Evolutionary conservation across 2,329 filamentous ascomycete genomes (phyloP).

Genomic region (Beauveria sp.): DNA sequence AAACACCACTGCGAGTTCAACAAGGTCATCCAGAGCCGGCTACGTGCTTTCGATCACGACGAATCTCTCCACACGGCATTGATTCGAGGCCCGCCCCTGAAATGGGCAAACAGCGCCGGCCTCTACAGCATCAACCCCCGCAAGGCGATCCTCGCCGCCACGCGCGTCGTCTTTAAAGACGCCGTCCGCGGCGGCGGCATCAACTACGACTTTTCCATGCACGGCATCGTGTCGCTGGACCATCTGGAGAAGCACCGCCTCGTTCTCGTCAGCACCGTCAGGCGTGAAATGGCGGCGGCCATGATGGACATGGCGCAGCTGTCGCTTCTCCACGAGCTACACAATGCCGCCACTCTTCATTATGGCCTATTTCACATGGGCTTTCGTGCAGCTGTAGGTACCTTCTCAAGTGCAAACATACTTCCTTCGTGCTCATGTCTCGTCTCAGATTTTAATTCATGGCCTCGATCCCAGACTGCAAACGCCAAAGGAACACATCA

Average conservation of each 20-base stretch:
- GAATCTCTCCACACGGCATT: not conserved
- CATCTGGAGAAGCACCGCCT: slow-evolving; percentile 25
- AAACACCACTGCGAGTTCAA: slow-evolving; percentile 26
- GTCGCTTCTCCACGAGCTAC: slow-evolving; percentile 21
- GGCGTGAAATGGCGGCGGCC: slow-evolving; percentile 5
- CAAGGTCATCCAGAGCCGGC: slow-evolving; percentile 22
- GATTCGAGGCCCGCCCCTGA: not conserved
- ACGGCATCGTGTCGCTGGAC: slow-evolving; percentile 26
- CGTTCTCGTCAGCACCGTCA: not conserved
- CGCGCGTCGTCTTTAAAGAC: slow-evolving; percentile 21
- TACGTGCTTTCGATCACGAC: slow-evolving; percentile 26
- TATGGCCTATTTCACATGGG: slow-evolving; percentile 26
- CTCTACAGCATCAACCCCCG: slow-evolving; percentile 19
- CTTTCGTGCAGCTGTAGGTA: slow-evolving; percentile 25
- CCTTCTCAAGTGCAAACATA: not conserved
- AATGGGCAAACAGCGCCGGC: not conserved
- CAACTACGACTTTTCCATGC: slow-evolving; percentile 19
- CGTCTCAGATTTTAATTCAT: slow-evolving; percentile 21
- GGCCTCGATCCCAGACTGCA: slow-evolving; percentile 14
- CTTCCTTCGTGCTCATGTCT: not conserved
- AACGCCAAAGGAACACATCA: slow-evolving; percentile 13
- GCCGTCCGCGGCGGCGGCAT: slow-evolving; percentile 22
- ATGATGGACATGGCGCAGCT: slow-evolving; percentile 15
- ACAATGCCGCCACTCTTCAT: slow-evolving; percentile 21
- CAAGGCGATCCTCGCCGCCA: slow-evolving; percentile 19